These are phyloP conservation scores for Flaveria brownii DNA, from an alignment of 129 eudicot genomes.

Conservation along the genomic window DNA sequence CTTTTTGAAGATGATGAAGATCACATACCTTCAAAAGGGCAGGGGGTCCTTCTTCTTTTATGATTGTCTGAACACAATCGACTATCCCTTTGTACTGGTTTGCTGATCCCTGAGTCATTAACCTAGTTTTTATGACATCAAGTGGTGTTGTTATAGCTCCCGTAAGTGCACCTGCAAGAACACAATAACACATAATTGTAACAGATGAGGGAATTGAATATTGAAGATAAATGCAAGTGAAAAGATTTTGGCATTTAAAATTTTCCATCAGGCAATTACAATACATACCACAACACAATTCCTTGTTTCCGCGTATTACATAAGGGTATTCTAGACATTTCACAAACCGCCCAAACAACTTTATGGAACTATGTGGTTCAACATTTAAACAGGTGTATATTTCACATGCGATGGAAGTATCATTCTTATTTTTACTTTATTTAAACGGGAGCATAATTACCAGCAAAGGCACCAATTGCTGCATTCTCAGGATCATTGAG, in stretches of 20 bases:
- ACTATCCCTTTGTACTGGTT: slow-evolving; percentile 87
- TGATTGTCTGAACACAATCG: slow-evolving; percentile 69
- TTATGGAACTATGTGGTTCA: background rate
- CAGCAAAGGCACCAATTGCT: slow-evolving; percentile 95
- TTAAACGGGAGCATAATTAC: slow-evolving; percentile 39
- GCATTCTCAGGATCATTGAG: slow-evolving; percentile 95
- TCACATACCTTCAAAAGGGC: slow-evolving; percentile 75
- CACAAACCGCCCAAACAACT: background rate
- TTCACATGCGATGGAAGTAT: background rate
- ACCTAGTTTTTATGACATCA: slow-evolving; percentile 95
- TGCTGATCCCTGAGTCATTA: slow-evolving; percentile 90
- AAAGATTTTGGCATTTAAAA: background rate
- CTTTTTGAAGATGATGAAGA: background rate
- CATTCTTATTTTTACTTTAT: background rate
- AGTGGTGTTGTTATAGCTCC: slow-evolving; percentile 98
- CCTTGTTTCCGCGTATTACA: background rate
- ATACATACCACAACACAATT: slow-evolving; percentile 8
- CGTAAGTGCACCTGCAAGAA: slow-evolving; percentile 74
- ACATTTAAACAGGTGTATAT: background rate
- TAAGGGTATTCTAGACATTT: slow-evolving; percentile 16
- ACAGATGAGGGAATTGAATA: background rate
- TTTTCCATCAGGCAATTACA: background rate
- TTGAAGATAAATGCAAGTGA: background rate
- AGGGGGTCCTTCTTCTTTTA: slow-evolving; percentile 82
- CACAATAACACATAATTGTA: background rate